Conservation (phyloP, 345 rosid species). For the Eucalyptus erythrocorys region DNA sequence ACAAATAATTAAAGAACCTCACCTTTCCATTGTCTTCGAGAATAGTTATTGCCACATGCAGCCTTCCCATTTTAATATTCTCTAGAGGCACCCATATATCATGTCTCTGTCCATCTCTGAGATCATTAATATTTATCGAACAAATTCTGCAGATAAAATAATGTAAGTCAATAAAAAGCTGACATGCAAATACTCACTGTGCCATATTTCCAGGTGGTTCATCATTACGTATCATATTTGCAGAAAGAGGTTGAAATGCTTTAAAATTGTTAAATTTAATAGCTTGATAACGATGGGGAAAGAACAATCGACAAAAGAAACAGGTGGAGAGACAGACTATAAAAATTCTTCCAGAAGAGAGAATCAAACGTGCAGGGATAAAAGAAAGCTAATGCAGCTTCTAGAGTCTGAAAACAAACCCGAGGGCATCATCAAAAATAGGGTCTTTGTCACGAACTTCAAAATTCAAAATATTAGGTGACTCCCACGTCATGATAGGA, state of each 20-base stretch:
- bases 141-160: constrained; percentile 33
- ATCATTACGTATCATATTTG: not conserved
- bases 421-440: constrained; percentile 76
- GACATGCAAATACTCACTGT: not conserved
- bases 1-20: not conserved
- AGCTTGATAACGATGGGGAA: not conserved
- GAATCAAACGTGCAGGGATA: not conserved
- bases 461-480: constrained; percentile 43
- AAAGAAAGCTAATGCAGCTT: not conserved
- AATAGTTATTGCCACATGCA: constrained; percentile 78
- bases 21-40: constrained; percentile 45
- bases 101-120: constrained; percentile 61
- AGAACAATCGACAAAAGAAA: not conserved
- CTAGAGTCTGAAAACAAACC: constrained; percentile 32
- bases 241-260: not conserved
- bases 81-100: constrained; percentile 81
- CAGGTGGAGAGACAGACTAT: not conserved
- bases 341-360: not conserved
- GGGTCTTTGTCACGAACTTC: constrained; percentile 88
- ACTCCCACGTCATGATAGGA: constrained; percentile 78
- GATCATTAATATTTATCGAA: constrained; percentile 41
- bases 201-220: not conserved
- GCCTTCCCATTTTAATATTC: constrained; percentile 75
- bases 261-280: not conserved
- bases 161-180: not conserved